Conservation (phyloP, 2,329 filamentous ascomycete genomes). For the Fusarium haematococcum region DNA sequence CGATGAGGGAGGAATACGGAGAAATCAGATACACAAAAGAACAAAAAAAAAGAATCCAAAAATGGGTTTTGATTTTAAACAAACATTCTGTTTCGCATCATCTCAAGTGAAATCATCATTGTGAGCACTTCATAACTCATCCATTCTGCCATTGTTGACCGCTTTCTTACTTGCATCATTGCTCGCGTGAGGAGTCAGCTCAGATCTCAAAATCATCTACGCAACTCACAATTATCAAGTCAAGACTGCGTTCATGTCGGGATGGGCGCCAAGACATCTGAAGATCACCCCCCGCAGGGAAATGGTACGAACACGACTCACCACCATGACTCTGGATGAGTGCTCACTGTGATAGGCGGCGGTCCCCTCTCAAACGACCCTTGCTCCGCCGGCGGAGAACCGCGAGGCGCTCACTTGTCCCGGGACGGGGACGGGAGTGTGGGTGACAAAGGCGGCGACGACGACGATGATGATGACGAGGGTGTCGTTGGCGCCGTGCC, state of each 20-base stretch:
- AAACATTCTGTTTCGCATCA: background rate
- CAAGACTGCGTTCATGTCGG: conserved; percentile 43
- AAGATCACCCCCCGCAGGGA: conserved; percentile 49
- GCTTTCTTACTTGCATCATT: conserved; percentile 5
- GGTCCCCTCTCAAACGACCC: conserved; percentile 31
- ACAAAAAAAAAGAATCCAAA: conserved; percentile 30
- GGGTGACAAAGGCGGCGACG: conserved; percentile 48
- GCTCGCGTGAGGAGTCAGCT: conserved; percentile 10
- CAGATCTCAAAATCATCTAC: background rate
- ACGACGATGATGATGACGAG: conserved; percentile 46
- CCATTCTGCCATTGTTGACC: conserved; percentile 24
- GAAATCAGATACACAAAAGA: conserved; percentile 37
- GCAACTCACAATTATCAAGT: conserved; percentile 6
- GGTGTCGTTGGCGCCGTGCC: conserved; percentile 34
- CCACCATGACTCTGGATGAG: background rate
- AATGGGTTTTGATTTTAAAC: conserved; percentile 28
- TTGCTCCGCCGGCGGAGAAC: conserved; percentile 52
- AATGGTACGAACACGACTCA: conserved; percentile 44
- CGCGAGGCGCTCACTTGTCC: conserved; percentile 54
- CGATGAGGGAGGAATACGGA: conserved; percentile 28
- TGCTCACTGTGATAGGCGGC: conserved; percentile 31
- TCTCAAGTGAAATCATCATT: background rate
- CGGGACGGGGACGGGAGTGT: conserved; percentile 57
- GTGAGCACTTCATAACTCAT: background rate
- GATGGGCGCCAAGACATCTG: conserved; percentile 56